Evolutionary conservation across 805 yeast genomes (phyloP), one percentile per base, ranked within the genome.

Genomic region (Metschnikowia baotianmanensis): DNA sequence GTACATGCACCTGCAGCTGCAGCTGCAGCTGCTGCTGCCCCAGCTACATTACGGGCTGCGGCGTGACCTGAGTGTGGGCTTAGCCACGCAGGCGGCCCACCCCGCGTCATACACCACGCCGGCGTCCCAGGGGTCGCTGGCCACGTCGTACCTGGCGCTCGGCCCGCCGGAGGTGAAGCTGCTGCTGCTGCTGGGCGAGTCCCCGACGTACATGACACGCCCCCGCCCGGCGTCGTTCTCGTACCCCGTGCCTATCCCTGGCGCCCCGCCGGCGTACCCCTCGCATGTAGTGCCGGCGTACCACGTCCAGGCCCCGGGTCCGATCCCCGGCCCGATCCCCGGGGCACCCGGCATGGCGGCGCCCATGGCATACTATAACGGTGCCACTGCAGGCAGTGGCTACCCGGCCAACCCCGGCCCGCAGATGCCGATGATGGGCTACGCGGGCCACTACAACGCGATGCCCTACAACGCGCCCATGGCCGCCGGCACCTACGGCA

Each of bases 181-280:
- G 38, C 45, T 31, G 18, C 10, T 16, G n/a, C 11, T 47, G 20
- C 27, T 21, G 12, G 42, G 39, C 24, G 33, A 23, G 22, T 34
- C 43, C 21, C 50, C 47, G 17, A 31, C 42, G 17, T 25, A 25
- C n/a, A 24, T 9, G 28, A 22, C 35, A 12, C 44, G 47, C n/a
- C 49, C 49, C 4, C 35, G 48, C 20, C 49, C 47, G 2, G 41
- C 47, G 11, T 40, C 43, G 13, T 46, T 46, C 17, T 40, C 45
- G 21, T 45, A 36, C 24, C 40, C 37, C 20, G 23, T 26, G 20
- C 25, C 34, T 18, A 35, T 27, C 10, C 26, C 35, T 20, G 40
- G 25, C 10, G 30, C 7, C 19, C 22, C 26, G 9, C 12, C 25
- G 9, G 25, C 17, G 9, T 19, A 5, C 29, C 21, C 11, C 25